Evolutionary conservation across 192 early-diverging fungal species (phyloP).

Genomic region (Coemansia sp.): DNA sequence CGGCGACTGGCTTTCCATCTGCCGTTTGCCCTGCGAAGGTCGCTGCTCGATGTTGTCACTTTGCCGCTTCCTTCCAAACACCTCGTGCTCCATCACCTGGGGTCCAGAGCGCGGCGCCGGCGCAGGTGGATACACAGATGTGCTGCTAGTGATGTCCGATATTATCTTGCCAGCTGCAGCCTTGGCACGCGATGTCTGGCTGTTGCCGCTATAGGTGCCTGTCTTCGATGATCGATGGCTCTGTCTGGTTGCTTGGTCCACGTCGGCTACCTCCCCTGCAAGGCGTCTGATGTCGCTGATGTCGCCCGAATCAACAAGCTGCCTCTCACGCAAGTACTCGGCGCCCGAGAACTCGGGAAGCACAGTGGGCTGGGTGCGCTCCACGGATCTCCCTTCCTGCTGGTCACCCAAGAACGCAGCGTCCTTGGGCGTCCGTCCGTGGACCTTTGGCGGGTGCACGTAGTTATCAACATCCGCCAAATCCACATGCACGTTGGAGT

Average conservation of each 20-base stretch:
- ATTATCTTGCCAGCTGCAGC: background rate
- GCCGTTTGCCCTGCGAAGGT: background rate
- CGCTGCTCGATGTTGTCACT: background rate
- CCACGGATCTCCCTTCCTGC: conserved; percentile 31
- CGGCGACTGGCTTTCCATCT: conserved; percentile 7
- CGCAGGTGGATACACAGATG: conserved; percentile 24
- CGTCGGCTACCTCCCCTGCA: background rate
- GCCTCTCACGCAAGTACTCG: conserved; percentile 42
- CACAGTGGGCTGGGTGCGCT: conserved; percentile 12
- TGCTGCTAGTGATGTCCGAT: background rate
- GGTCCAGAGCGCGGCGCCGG: conserved; percentile 27
- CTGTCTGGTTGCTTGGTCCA: background rate
- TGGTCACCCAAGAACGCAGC: conserved; percentile 40
- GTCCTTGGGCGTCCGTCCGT: conserved; percentile 1
- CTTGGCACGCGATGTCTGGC: background rate
- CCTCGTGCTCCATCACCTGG: conserved; percentile 47
- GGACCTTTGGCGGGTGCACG: conserved; percentile 35
- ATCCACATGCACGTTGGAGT: conserved; percentile 31
- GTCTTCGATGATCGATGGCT: background rate
- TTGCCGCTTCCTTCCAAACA: conserved; percentile 19
- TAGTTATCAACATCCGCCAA: conserved; percentile 54
- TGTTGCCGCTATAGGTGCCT: background rate
- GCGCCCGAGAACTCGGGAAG: conserved; percentile 40
- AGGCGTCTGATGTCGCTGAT: background rate
- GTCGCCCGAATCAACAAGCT: background rate